Base-by-base conservation (phyloP, 805 yeast species). In the Ogataea trehaloabstinens region DNA sequence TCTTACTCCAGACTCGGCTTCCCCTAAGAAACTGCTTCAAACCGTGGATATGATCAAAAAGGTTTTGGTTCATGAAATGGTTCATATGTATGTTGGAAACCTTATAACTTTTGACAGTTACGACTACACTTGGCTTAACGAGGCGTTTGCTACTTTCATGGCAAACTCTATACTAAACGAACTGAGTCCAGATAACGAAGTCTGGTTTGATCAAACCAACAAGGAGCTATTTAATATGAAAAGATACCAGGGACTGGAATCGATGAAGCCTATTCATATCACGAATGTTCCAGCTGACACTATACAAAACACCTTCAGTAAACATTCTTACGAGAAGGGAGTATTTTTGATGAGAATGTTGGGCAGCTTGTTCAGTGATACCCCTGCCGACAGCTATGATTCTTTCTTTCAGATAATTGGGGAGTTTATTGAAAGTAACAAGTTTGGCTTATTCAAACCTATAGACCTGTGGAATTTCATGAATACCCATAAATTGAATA, bases 81-180 rank as follows among this genome's bases (percentile, higher is more conserved):
- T 83, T 20, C 95, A 85, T 56, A 91, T 85, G 62, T 85, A 88
- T 87, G 60, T 85, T 40, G 95, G 93, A 6, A 78, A 85, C 48
- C 65, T 69, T 48, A 71, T 83, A 2, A 67, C 85, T 1, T 82
- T 83, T 51, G 83, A 80, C 35, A 73, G 77, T 15, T 85, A 87
- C 82, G 73, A 71, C 35, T 69, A 74, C 51, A 62, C 85, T 27
- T 84, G 93, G 90, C 63, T 85, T 40, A 82, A 83, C 51, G 95
- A 85, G 62, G 66, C 85, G 2, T 81, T 85, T 62, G 93, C 95
- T 0, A 84, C 93, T 0, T 82, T 80, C 70, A 66, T 79, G 48
- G 85, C 89, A 1, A 48, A 47, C 35, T 38, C 55, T 35, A 50
- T 76, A 0, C 52, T 80, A 12, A 38, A 44, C 28, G 47, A 46